Base-by-base conservation (phyloP, 345 rosid species). In the Salix dunnii region DNA sequence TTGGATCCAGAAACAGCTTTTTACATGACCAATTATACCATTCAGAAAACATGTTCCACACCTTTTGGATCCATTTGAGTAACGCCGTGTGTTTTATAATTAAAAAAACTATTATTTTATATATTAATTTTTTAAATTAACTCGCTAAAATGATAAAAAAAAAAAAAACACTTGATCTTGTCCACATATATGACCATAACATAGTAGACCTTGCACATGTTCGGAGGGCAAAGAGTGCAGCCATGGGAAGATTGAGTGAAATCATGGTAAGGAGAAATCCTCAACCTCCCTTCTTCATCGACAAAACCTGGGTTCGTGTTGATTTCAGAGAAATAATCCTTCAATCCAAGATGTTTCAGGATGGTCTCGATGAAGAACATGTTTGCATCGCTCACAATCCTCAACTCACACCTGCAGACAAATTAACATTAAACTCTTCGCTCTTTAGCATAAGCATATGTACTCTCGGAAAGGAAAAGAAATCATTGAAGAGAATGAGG, bases 191-290 rank as follows among this genome's bases (percentile, higher is more conserved):
- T 17, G 65, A 23, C 53, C 14, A 61, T 5, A 46, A 7, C 11
- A 28, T 85, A n/a, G n/a, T n/a, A n/a, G n/a, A 94, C 98, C 94
- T 94, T 92, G 93, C 98, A 94, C 98, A 94, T 94, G 71, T 92
- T 94, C 67, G 93, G 93, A 76, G 97, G 98, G 79, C 98, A 94
- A 53, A 81, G 88, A 75, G 27, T 48, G 78, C 97, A 92, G 23
- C 93, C 94, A 77, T 91, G 98, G 38, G 91, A 60, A n/a, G 86
- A 77, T 12, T 77, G 77, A 71, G 79, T 83, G 81, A 91, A 92
- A 55, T 91, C 90, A 61, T 91, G 93, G 78, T 81, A 84, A 65
- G 96, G 94, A 36, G 67, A 83, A 35, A 94, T 91, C 84, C 91
- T 88, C 7, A 92, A 77, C 64, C 83, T 89, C 14, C 82, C 90